These are phyloP conservation scores for Aspergillus aculeatinus DNA, from an alignment of 2,329 filamentous ascomycete species.

Conservation along the genomic window DNA sequence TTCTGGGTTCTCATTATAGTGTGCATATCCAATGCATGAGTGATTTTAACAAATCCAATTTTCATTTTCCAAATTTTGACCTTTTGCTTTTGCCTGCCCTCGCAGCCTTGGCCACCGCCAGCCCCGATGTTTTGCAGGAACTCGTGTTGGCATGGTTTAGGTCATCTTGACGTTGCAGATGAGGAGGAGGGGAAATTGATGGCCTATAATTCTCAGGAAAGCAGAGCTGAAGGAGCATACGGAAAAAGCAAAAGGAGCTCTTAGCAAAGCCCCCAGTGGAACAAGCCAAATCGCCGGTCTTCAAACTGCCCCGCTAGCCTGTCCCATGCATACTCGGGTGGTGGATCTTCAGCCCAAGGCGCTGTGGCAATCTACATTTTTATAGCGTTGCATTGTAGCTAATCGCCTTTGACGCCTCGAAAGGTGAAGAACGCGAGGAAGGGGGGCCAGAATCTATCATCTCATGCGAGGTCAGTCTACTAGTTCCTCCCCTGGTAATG, in stretches of 20 bases:
- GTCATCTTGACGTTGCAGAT: constrained; percentile 7
- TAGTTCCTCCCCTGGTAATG: neutral
- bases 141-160: constrained; percentile 3
- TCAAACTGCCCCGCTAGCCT: neutral
- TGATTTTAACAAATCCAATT: neutral
- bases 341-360: constrained; percentile 3
- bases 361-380: constrained; percentile 1
- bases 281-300: neutral
- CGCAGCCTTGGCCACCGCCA: neutral
- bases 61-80: neutral
- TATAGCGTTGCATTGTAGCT: neutral
- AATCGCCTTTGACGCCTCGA: neutral
- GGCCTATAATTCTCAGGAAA: neutral
- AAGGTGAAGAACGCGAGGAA: neutral
- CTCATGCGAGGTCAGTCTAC: neutral
- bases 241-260: constrained; percentile 2
- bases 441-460: neutral
- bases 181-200: neutral
- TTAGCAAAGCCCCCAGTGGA: neutral
- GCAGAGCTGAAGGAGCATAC: neutral
- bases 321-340: neutral
- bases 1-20: too few relatives aligned
- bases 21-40: neutral
- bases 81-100: neutral
- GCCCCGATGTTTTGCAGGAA: constrained; percentile 2